Evolutionary conservation across 306 rosid species (phyloP).

Genomic region (Prunus padus): DNA sequence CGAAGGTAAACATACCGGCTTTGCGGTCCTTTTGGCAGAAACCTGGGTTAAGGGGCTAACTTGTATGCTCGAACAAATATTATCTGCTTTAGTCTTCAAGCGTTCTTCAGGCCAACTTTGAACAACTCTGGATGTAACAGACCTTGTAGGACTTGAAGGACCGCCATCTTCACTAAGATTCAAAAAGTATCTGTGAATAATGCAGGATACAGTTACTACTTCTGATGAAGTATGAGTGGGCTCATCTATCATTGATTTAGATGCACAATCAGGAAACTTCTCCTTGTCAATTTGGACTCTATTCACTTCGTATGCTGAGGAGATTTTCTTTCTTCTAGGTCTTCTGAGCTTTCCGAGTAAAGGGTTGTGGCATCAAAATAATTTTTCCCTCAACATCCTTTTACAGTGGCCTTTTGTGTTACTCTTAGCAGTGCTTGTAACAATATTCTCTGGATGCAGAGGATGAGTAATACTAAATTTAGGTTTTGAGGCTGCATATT

Average conservation of each 20-base stretch:
- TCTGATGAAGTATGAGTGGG: constrained; percentile 51
- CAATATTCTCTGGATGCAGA: constrained; percentile 21
- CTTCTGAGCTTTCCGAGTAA: constrained; percentile 22
- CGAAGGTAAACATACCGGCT: constrained; percentile 23
- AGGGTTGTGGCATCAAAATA: constrained; percentile 10
- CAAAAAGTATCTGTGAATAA: constrained; percentile 57
- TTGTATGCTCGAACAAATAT: neutral
- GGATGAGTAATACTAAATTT: too few relatives aligned
- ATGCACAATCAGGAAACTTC: constrained; percentile 12
- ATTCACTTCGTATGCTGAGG: constrained; percentile 7
- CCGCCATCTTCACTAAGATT: constrained; percentile 27
- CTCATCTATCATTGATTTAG: constrained; percentile 32
- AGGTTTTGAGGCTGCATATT: constrained; percentile 1
- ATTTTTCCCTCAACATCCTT: constrained; percentile 23
- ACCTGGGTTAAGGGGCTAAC: constrained; percentile 25
- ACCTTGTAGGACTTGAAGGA: constrained; percentile 38
- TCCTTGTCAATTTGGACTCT: constrained; percentile 7
- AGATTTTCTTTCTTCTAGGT: constrained; percentile 19
- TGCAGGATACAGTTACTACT: constrained; percentile 58
- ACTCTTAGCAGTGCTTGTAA: constrained; percentile 18
- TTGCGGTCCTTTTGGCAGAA: constrained; percentile 36
- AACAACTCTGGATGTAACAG: constrained; percentile 41
- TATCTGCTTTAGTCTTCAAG: neutral
- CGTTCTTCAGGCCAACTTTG: constrained; percentile 31
- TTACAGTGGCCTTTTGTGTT: constrained; percentile 27